Evolutionary conservation across 108 stramenopile species (phyloP), one percentile per base, ranked within the genome.

Genomic region (Nannochloropsis gaditana): DNA sequence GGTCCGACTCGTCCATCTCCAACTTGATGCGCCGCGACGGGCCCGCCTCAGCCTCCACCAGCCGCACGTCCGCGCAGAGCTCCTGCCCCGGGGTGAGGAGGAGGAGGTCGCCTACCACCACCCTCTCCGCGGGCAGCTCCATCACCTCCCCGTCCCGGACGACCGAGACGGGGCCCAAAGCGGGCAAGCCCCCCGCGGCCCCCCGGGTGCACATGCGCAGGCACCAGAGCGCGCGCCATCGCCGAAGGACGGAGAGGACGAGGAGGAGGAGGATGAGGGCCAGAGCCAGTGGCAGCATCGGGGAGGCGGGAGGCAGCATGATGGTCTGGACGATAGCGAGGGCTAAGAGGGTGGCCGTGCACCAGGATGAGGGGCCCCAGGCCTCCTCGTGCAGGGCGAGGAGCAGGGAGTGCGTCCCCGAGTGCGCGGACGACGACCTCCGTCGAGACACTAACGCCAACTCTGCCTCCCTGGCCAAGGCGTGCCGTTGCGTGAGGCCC

Each of bases 171-270:
- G 59, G 59, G n/a, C n/a, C 59, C 59, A 73, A 73, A n/a, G 59
- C 59, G n/a, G 59, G 59, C 59, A 73, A 73, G 59, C 19, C 59
- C 59, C 59, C 59, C n/a, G 59, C n/a, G 5, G 15, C 59, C 19
- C n/a, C 59, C 59, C 59, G 59, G 59, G 59, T 73, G 6, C 59
- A 73, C 59, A 73, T 73, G 59, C 59, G 59, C 59, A 73, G n/a
- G n/a, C 59, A 73, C 59, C 59, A 73, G 0, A n/a, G 19, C 2
- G 59, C 59, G 19, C 59, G 59, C 59, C n/a, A 73, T 15, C 59
- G 59, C 59, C n/a, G n/a, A 2, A 73, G 59, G 59, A 73, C n/a
- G 59, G 59, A 73, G 59, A 73, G 59, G 19, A n/a, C 15, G 59
- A 73, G 59, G 59, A 73, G 19, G 5, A 73, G 3, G 6, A 73